Evolutionary conservation across 148 eudicot genomes (phyloP).

Genomic region (Chenopodium album): DNA sequence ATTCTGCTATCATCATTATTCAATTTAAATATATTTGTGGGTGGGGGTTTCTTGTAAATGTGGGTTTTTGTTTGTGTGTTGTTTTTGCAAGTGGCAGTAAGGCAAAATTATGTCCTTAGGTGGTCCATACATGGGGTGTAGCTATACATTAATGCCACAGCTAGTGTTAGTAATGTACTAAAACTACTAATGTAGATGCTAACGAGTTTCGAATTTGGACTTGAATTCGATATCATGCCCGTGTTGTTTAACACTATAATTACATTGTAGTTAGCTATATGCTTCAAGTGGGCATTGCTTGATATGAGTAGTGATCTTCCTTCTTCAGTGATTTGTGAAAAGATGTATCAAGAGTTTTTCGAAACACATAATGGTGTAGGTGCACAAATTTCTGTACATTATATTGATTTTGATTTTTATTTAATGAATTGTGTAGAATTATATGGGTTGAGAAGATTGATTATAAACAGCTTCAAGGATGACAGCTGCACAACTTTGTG

Average conservation of each 20-base stretch:
- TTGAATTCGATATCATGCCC: neutral
- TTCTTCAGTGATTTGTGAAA: neutral
- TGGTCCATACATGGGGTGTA: neutral
- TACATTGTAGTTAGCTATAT: neutral
- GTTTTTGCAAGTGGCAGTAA: neutral
- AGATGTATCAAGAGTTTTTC: neutral
- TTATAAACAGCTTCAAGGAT: constrained; percentile 11
- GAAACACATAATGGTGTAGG: neutral
- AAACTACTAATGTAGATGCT: neutral
- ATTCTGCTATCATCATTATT: too few species aligned
- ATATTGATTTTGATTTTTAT: neutral
- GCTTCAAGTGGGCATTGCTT: neutral
- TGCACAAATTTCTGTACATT: neutral
- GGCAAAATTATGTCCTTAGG: neutral
- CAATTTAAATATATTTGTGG: too few species aligned
- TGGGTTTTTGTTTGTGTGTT: neutral
- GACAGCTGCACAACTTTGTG: constrained; percentile 30
- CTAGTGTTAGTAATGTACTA: neutral
- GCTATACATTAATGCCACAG: neutral
- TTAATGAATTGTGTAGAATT: constrained; percentile 9
- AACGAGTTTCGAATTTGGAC: too few species aligned
- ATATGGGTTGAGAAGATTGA: neutral
- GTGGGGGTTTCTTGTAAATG: neutral
- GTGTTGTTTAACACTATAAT: neutral
- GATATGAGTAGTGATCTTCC: neutral